Evolutionary conservation across 108 stramenopile species (phyloP), one percentile per base, ranked within the genome.

Genomic region (Cyclostephanos invisitatus): DNA sequence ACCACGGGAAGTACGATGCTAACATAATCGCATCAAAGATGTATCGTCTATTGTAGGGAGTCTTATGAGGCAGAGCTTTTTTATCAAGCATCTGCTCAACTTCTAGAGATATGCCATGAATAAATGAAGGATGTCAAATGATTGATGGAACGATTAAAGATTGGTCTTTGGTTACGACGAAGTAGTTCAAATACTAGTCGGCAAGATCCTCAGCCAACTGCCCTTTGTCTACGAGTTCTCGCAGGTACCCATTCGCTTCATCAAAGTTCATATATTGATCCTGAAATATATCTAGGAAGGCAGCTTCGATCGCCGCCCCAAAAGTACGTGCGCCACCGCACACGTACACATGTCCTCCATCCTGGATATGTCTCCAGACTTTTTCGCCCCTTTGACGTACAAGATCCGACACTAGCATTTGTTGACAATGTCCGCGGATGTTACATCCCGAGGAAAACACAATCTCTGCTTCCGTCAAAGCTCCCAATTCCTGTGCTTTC

Each of bases 261-360:
- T 71, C 83, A 36, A 75, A 85, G 57, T 62, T 69, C 75, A 85
- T 62, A 7, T 67, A 62, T 40, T 74, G 81, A 42, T 74, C 63
- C 66, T 85, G 83, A 47, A 87, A 65, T 24, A 87, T 67, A 28
- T 86, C 71, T 22, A 85, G 36, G 42, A 91, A 55, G 60, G 67
- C 77, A 42, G 58, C 57, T 63, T 87, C 81, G 17, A 91, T 53
- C 5, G 87, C 85, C 20, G 81, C 86, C 38, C 87, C 90, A 75
- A 91, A 91, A 7, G 74, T 68, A 42, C 80, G 76, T 6, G 90
- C 90, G 3, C 89, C 89, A 27, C 89, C 89, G 38, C 89, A 90
- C 27, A 88, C 7, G 68, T 71, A 90, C 5, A 67, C 74, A 60
- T 84, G 71, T 5, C 82, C 89, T 18, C 89, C 89, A 15, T 54